Percentiles rank a stretch among this genome's conserved stretches.
Conservation (phyloP, 2,329 filamentous ascomycete genomes). For the Pyrenophora tritici-repentis region DNA sequence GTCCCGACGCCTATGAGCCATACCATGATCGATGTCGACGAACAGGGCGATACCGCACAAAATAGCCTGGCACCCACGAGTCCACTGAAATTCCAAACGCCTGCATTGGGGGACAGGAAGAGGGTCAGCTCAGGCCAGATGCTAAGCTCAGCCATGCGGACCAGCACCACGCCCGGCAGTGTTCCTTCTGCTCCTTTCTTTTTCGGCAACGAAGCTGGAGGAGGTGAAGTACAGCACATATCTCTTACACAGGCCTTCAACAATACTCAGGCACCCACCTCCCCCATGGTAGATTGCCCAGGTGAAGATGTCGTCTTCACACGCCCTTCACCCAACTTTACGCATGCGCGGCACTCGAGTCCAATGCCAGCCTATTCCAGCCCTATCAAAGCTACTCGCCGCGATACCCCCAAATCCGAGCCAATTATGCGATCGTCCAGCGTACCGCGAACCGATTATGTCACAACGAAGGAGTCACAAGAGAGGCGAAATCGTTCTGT, state of each 20-base stretch:
- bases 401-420: slow-evolving; percentile 26
- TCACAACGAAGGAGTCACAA: slow-evolving; percentile 53
- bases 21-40: slow-evolving; percentile 34
- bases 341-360: slow-evolving; percentile 43
- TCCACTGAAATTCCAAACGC: slow-evolving; percentile 49
- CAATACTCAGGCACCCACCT: slow-evolving; percentile 53
- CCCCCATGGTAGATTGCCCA: slow-evolving; percentile 45
- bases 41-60: slow-evolving; percentile 24
- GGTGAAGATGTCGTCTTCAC: slow-evolving; percentile 52
- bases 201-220: slow-evolving; percentile 37
- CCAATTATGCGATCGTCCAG: slow-evolving; percentile 39
- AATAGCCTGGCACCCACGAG: slow-evolving; percentile 32
- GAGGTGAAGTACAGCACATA: slow-evolving; percentile 37
- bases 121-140: slow-evolving; percentile 47
- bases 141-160: slow-evolving; percentile 47
- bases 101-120: slow-evolving; percentile 48
- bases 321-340: slow-evolving; percentile 53
- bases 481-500: slow-evolving; percentile 40
- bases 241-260: slow-evolving; percentile 54
- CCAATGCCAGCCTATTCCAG: slow-evolving; percentile 46
- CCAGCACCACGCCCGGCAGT: slow-evolving; percentile 50
- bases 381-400: slow-evolving; percentile 39
- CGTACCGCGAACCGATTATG: slow-evolving; percentile 51
- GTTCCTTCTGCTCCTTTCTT: slow-evolving; percentile 39
- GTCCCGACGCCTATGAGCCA: slow-evolving; percentile 37